Evolutionary conservation across 2,329 filamentous ascomycete genomes (phyloP).

Genomic region (Tolypocladium album): DNA sequence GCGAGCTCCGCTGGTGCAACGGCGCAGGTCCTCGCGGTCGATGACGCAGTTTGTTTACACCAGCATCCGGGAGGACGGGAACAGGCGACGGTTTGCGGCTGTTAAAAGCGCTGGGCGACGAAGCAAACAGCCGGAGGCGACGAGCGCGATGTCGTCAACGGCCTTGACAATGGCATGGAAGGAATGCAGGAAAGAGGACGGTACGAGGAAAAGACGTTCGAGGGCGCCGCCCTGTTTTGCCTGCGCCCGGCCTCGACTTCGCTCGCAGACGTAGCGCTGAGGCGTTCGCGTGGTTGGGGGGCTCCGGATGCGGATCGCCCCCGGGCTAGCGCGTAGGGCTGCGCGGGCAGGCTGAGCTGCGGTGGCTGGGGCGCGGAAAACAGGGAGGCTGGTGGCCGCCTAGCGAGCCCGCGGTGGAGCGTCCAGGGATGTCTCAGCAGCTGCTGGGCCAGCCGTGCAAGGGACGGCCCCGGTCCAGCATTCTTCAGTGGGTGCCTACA

Average conservation of each 20-base stretch:
- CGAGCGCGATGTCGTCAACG: not conserved
- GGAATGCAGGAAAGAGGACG: not conserved
- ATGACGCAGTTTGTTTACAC: not conserved
- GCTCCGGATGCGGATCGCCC: not conserved
- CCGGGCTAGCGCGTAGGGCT: not conserved
- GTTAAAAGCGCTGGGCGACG: not conserved
- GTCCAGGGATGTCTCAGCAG: not conserved
- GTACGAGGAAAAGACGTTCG: not conserved
- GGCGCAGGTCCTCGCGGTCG: not conserved
- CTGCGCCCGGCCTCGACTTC: slow-evolving; percentile 1
- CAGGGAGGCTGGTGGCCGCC: slow-evolving; percentile 18
- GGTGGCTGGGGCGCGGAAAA: slow-evolving; percentile 17
- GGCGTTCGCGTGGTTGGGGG: not conserved
- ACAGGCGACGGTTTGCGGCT: not conserved
- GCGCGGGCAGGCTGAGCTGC: not conserved
- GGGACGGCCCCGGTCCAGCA: not conserved
- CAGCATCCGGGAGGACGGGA: not conserved
- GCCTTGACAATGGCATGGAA: not conserved
- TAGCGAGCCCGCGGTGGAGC: not conserved
- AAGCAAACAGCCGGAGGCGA: not conserved
- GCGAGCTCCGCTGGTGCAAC: not conserved
- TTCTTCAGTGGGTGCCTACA: not conserved
- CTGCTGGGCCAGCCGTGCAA: not conserved
- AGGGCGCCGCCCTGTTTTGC: slow-evolving; percentile 6
- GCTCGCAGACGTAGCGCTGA: not conserved